Conservation (phyloP, 1,284 basidiomycete genomes). For the Ganoderma multipileum region DNA sequence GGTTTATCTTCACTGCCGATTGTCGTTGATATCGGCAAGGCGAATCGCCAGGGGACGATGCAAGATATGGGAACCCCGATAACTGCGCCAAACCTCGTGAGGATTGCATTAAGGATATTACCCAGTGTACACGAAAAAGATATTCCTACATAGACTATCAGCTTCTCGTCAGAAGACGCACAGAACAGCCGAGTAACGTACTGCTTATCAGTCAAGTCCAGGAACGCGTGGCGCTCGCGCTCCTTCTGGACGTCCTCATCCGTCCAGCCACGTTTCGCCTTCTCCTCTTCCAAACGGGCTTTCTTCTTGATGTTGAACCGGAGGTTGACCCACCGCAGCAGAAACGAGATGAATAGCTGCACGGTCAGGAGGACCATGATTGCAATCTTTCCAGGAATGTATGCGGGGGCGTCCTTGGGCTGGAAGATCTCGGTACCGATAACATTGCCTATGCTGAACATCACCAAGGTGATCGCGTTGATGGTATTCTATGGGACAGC, state of each 20-base stretch:
- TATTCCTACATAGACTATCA: constrained; percentile 37
- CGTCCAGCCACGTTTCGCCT: constrained; percentile 56
- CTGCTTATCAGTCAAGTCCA: constrained; percentile 68
- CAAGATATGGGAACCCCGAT: constrained; percentile 1
- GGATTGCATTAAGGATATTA: constrained; percentile 23
- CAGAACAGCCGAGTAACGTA: constrained; percentile 37
- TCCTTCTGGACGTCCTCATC: constrained; percentile 61
- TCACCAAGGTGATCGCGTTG: constrained; percentile 57
- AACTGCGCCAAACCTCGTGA: constrained; percentile 1
- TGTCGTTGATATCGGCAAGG: background rate
- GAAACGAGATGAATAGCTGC: constrained; percentile 53
- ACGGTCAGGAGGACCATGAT: constrained; percentile 61
- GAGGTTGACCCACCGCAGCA: constrained; percentile 62
- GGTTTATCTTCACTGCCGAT: background rate
- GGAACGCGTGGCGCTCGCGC: constrained; percentile 62
- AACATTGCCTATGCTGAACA: constrained; percentile 62
- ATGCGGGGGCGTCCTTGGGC: constrained; percentile 63
- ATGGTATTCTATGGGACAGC: constrained; percentile 48
- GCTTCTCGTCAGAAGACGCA: background rate
- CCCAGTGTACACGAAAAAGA: constrained; percentile 45
- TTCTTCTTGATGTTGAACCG: constrained; percentile 56
- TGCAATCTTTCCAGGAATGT: constrained; percentile 65
- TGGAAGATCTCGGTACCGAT: constrained; percentile 64
- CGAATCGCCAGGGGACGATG: background rate
- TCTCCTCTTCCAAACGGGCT: constrained; percentile 49